Evolutionary conservation across 2,329 filamentous ascomycete species (phyloP).

Genomic region (Alternaria alternata): DNA sequence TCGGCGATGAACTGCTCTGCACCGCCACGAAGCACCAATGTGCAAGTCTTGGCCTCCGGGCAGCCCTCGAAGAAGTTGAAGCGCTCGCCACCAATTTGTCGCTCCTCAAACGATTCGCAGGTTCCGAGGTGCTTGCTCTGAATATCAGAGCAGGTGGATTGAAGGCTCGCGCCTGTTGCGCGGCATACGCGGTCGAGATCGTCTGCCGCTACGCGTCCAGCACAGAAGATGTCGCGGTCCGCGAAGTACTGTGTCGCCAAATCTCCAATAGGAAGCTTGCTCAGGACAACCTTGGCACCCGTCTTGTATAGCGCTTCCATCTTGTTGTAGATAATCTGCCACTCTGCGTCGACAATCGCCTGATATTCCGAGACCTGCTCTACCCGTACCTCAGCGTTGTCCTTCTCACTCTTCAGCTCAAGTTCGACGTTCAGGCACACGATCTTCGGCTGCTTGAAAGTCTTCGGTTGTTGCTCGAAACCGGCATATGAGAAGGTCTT

Average conservation of each 20-base stretch:
- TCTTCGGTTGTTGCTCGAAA: constrained; percentile 98
- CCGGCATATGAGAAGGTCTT: constrained; percentile 99
- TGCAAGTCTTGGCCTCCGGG: constrained; percentile 95
- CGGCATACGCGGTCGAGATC: constrained; percentile 97
- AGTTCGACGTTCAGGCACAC: constrained; percentile 97
- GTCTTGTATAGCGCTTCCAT: constrained; percentile 94
- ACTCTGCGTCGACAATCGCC: constrained; percentile 98
- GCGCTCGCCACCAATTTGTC: constrained; percentile 94
- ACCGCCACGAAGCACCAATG: constrained; percentile 90
- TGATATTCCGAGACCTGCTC: constrained; percentile 99
- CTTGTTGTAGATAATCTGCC: constrained; percentile 99
- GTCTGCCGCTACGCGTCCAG: constrained; percentile 87
- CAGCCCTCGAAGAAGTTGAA: constrained; percentile 99
- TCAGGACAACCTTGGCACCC: constrained; percentile 95
- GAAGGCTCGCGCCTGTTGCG: constrained; percentile 88
- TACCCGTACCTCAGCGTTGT: constrained; percentile 97
- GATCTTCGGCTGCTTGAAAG: constrained; percentile 92
- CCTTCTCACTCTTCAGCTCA: constrained; percentile 98
- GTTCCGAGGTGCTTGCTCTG: constrained; percentile 86
- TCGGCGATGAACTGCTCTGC: constrained; percentile 99
- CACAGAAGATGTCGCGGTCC: constrained; percentile 97
- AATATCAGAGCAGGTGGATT: constrained; percentile 97
- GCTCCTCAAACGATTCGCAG: constrained; percentile 91
- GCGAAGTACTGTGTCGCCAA: constrained; percentile 97
- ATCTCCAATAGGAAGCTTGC: constrained; percentile 96